Base-by-base conservation (phyloP, 73 alveolate species). In the Tetrahymena elliotti region DNA sequence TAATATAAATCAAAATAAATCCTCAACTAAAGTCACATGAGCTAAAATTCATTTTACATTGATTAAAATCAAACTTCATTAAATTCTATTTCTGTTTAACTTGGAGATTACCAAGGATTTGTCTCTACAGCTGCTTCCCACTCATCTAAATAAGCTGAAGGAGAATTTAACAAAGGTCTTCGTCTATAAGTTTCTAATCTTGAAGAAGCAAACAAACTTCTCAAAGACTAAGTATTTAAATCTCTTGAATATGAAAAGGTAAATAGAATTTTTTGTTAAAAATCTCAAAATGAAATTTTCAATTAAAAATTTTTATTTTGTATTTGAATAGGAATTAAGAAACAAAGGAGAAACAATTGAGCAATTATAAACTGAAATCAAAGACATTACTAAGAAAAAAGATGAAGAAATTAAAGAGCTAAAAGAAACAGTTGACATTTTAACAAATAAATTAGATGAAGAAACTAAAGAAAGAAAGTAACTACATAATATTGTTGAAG, bases 401-500 rank as follows among this genome's bases (percentile, higher is more conserved):
- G 88, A 68, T 8, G 88, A 68, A 27, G 88, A 68, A 68, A 68
- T 31, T 4, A 68, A 68, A 27, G 88, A 68, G 33, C n/a, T 68
- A 4, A 68, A 68, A 10, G 88, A 68, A 22, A 68, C 88, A 22
- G 36, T 68, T 68, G 34, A 68, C 11, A 68, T 68, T 18, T 31
- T 68, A 20, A 68, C 88, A 18, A 68, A 6, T 24, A 68, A 68
- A 10, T 31, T 68, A 10, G 88, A 68, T 6, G 88, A 68, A 24
- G 88, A 94, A 92, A 47, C 95, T 39, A 20, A 39, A 7, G 96
- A 98, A 93, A 95, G 98, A 47, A 98, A 96, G 94, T 82, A 37
- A 83, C 96, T 98, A 20, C 99, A 97, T 68, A 97, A 97, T 93
- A 84, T 93, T 84, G 93, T 98, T 38, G 99, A 98, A 97, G 99